Percentiles rank a stretch among this genome's conserved stretches.
These are phyloP conservation scores for Laburnicola sp. DNA, from an alignment of 2,329 filamentous ascomycete species.

Conservation along the genomic window DNA sequence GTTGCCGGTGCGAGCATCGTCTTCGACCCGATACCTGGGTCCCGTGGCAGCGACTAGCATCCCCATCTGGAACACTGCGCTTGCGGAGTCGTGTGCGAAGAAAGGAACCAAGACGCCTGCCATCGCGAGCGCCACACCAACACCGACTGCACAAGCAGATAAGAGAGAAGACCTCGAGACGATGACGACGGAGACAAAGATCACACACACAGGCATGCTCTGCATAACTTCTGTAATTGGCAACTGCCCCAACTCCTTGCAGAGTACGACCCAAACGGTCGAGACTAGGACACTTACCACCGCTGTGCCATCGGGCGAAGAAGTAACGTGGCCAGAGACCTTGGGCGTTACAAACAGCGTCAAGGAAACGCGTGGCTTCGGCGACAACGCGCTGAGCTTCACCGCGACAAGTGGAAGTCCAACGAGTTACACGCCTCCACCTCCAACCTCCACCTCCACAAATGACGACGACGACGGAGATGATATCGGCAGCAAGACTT, in stretches of 20 bases:
- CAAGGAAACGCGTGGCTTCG: conserved; percentile 20
- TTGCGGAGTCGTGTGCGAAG: conserved; percentile 51
- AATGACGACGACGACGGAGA: background rate
- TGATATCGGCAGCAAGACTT: background rate
- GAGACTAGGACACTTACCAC: conserved; percentile 48
- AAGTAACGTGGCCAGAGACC: conserved; percentile 48
- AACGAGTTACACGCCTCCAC: background rate
- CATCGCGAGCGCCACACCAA: conserved; percentile 21
- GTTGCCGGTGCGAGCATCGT: conserved; percentile 57
- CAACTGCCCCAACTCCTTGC: conserved; percentile 57
- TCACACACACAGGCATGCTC: conserved; percentile 50
- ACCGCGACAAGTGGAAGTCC: background rate
- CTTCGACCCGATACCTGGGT: conserved; percentile 53
- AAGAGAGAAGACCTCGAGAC: conserved; percentile 40
- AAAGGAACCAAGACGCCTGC: conserved; percentile 18
- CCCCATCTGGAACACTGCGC: conserved; percentile 58
- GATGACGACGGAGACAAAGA: conserved; percentile 47
- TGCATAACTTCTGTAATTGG: conserved; percentile 51
- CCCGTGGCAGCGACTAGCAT: conserved; percentile 52
- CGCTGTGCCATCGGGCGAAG: conserved; percentile 31
- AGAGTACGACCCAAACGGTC: conserved; percentile 48
- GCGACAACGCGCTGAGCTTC: background rate
- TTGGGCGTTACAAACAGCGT: conserved; percentile 37
- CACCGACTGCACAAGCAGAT: conserved; percentile 12
- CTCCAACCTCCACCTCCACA: background rate